phyloP scores from a whole-genome alignment of 2,329 filamentous ascomycete genomes.

The Metarhizium anisopliae region DNA sequence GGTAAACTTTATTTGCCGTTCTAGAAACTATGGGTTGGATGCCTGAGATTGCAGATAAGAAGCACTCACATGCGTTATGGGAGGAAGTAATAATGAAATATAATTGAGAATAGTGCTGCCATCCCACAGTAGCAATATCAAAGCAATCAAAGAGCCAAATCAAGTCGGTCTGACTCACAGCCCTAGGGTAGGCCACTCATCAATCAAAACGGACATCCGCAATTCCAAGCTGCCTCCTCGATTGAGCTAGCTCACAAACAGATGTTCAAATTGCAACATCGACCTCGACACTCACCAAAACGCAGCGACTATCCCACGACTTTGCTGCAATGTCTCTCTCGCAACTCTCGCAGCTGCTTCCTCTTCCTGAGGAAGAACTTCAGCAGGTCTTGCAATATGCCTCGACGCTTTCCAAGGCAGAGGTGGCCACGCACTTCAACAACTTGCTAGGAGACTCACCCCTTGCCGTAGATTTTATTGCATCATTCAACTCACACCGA shows the following conservation, averaged over 20 bases:
- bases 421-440: slow-evolving; percentile 75
- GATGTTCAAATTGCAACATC: background rate
- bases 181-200: background rate
- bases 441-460: slow-evolving; percentile 83
- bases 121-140: no score
- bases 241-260: background rate
- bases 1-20: no score
- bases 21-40: no score
- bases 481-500: slow-evolving; percentile 66
- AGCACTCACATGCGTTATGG: no score
- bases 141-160: background rate
- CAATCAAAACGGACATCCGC: background rate
- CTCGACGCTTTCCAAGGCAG: slow-evolving; percentile 63
- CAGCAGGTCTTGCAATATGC: slow-evolving; percentile 80
- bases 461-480: slow-evolving; percentile 65
- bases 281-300: background rate
- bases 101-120: no score
- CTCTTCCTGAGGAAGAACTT: slow-evolving; percentile 76
- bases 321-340: slow-evolving; percentile 41
- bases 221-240: background rate
- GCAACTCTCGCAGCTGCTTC: slow-evolving; percentile 71
- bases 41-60: no score
- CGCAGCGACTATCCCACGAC: background rate
- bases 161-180: slow-evolving; percentile 1
- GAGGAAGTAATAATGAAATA: no score